Base-by-base conservation (phyloP, 2,329 filamentous ascomycete species). In the Neurospora crassa region DNA sequence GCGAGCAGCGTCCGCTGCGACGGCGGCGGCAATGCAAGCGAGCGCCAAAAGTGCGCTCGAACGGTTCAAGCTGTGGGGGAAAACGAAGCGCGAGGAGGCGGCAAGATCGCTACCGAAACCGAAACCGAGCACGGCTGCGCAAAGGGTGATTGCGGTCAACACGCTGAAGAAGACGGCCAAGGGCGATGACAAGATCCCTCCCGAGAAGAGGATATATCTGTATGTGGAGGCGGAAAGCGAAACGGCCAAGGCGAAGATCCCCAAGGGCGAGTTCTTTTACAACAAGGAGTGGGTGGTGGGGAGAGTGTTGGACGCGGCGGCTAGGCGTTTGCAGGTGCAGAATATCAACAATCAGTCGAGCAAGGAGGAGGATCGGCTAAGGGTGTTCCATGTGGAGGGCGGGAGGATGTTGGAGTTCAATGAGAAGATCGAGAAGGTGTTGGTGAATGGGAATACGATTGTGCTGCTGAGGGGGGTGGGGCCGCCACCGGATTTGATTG, bases 331-430 rank as follows among this genome's bases (percentile, higher is more conserved):
- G 72, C 92, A 95, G 81, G 89, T 96, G 10, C 87, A 92, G 77
- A 97, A 97, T 75, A 81, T 95, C 74, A 97, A 97, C 78, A 96
- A 96, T 77, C 86, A 91, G 76, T 90, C 89, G 0, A 87, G 86
- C 2, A 87, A 90, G 14, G 93, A 96, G 82, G 90, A 91, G 79
- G 90, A 94, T 72, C 91, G 91, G 80, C 80, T 99, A 74, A 84
- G 96, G 10, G 89, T 99, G 0, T 99, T 97, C 78, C 94, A 98
- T 79, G 92, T 99, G 0, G 94, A 99, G 79, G 92, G 91, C 0
- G 96, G 96, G 0, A 84, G 93, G 71, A 80, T 99, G 73, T 81
- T 99, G 74, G 94, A 96, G 72, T 99, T 96, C 77, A 89, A 87
- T 34, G 94, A 97, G 81, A 94, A 95, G 83, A 84, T 97, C 70